Evolutionary conservation across 352 stramenopile genomes (phyloP).

Genomic region (Phytophthora tubulina): DNA sequence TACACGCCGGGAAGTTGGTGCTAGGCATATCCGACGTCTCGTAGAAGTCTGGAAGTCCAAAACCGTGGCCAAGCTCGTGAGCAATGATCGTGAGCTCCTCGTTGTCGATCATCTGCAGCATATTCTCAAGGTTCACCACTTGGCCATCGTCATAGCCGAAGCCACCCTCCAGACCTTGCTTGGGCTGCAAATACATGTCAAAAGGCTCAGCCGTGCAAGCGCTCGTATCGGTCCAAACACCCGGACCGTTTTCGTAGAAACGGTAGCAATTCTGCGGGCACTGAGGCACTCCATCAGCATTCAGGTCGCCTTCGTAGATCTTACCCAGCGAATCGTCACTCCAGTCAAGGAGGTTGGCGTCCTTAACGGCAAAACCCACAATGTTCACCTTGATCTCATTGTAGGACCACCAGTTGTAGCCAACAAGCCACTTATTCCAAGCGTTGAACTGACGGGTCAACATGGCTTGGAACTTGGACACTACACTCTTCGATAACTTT

Average conservation of each 20-base stretch:
- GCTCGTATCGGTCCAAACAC: slow-evolving; percentile 28
- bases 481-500: slow-evolving; percentile 41
- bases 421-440: slow-evolving; percentile 49
- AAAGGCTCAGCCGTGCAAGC: slow-evolving; percentile 28
- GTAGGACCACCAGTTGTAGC: slow-evolving; percentile 1
- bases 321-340: slow-evolving; percentile 38
- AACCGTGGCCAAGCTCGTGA: slow-evolving; percentile 44
- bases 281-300: slow-evolving; percentile 27
- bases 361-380: slow-evolving; percentile 10
- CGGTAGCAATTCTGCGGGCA: slow-evolving; percentile 41
- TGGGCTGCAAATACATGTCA: slow-evolving; percentile 41
- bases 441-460: slow-evolving; percentile 41
- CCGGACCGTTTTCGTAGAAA: slow-evolving; percentile 21
- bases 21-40: not conserved
- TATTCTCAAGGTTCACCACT: slow-evolving; percentile 30
- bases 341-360: slow-evolving; percentile 32
- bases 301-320: slow-evolving; percentile 37
- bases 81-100: slow-evolving; percentile 30
- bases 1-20: not conserved
- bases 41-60: slow-evolving; percentile 1
- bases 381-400: slow-evolving; percentile 23
- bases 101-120: slow-evolving; percentile 30
- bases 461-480: slow-evolving; percentile 45
- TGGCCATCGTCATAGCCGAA: slow-evolving; percentile 18
- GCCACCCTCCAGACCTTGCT: slow-evolving; percentile 27